phyloP scores from a whole-genome alignment of 129 eudicot species.

The Flaveria brownii region DNA sequence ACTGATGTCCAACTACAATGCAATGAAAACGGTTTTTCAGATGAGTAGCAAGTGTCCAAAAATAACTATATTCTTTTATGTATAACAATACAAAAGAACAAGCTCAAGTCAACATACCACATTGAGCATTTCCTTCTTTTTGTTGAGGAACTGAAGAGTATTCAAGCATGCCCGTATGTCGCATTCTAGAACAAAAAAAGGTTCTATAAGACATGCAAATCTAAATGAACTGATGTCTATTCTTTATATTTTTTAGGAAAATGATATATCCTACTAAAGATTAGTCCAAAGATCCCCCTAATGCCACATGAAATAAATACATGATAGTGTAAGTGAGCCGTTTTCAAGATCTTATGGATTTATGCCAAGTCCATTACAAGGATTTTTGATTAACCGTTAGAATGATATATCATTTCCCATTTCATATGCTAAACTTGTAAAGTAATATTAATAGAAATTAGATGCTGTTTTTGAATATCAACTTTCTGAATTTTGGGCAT shows the following conservation, averaged over 20 bases:
- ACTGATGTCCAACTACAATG: constrained; percentile 66
- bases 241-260: neutral
- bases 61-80: constrained; percentile 3
- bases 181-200: constrained; percentile 53
- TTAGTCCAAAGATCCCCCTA: neutral
- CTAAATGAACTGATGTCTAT: neutral
- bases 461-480: neutral
- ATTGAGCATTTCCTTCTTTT: constrained; percentile 85
- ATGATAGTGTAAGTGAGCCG: neutral
- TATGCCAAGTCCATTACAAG: neutral
- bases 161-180: constrained; percentile 95
- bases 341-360: neutral
- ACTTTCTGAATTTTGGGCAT: neutral
- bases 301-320: neutral
- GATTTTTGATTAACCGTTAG: neutral
- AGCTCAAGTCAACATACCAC: constrained; percentile 58
- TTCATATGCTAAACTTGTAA: neutral
- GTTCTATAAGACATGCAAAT: constrained; percentile 22
- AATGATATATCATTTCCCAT: neutral
- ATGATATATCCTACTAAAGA: neutral
- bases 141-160: constrained; percentile 93
- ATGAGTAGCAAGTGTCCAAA: constrained; percentile 5
- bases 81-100: constrained; percentile 17
- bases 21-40: constrained; percentile 19
- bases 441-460: neutral